These are phyloP conservation scores for Iberis pinnata DNA, from an alignment of 345 rosid genomes.

Conservation along the genomic window DNA sequence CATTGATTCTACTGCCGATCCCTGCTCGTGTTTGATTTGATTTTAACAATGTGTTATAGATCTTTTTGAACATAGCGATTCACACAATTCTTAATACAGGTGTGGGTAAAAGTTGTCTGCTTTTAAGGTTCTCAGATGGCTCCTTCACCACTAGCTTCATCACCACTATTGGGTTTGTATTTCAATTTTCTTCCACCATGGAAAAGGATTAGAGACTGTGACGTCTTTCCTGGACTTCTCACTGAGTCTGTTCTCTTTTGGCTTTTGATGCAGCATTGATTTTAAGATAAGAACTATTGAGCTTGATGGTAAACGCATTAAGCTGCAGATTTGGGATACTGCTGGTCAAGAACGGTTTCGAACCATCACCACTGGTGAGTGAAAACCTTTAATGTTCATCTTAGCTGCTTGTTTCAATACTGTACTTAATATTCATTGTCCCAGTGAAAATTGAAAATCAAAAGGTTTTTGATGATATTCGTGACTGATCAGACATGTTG, in stretches of 20 bases:
- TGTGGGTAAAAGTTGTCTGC: constrained; percentile 95
- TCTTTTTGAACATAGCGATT: not conserved
- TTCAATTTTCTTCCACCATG: constrained; percentile 1
- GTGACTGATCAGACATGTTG: too few species aligned
- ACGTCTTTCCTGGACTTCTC: not conserved
- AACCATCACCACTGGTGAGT: constrained; percentile 80
- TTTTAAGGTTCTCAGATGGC: constrained; percentile 86
- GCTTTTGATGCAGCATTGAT: constrained; percentile 43
- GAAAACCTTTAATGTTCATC: constrained; percentile 3
- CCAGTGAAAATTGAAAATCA: too few species aligned
- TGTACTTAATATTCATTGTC: too few species aligned
- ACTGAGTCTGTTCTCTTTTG: constrained; percentile 2
- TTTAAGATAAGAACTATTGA: constrained; percentile 79
- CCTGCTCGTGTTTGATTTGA: not conserved
- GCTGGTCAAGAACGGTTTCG: constrained; percentile 88
- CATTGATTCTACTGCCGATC: not conserved
- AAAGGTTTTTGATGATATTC: too few species aligned
- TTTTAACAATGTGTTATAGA: constrained; percentile 8
- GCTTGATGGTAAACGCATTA: constrained; percentile 69
- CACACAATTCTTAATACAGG: constrained; percentile 33
- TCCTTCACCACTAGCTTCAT: constrained; percentile 96
- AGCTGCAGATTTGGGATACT: constrained; percentile 75
- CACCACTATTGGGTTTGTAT: constrained; percentile 82
- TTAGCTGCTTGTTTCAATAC: not conserved
- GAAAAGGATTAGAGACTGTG: not conserved